These are phyloP conservation scores for Pichia phayaonensis DNA, from an alignment of 805 yeast genomes.

Conservation along the genomic window DNA sequence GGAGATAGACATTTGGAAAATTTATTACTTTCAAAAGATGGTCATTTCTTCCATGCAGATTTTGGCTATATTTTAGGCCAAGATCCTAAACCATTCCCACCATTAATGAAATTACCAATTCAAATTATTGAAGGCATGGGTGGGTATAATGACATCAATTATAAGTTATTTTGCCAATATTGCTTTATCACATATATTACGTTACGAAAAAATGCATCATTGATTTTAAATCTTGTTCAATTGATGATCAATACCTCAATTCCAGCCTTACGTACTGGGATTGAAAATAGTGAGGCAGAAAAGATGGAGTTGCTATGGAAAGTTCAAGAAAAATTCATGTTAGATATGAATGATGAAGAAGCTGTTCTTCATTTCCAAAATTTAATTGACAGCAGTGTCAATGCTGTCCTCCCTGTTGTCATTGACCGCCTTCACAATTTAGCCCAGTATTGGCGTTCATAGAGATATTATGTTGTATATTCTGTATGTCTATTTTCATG, in stretches of 20 bases:
- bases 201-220: slow-evolving; percentile 77
- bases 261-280: slow-evolving; percentile 63
- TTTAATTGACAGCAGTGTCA: slow-evolving; percentile 88
- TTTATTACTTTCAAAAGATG: slow-evolving; percentile 64
- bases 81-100: slow-evolving; percentile 98
- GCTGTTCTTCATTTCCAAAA: slow-evolving; percentile 93
- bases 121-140: slow-evolving; percentile 98
- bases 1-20: slow-evolving; percentile 97
- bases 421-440: slow-evolving; percentile 91
- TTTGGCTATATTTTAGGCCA: slow-evolving; percentile 94
- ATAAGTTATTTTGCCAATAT: slow-evolving; percentile 78
- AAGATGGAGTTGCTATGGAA: slow-evolving; percentile 82
- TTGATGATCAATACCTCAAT: slow-evolving; percentile 90
- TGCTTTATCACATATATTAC: slow-evolving; percentile 94
- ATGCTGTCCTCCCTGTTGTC: slow-evolving; percentile 88
- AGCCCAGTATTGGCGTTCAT: slow-evolving; percentile 98
- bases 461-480: neutral
- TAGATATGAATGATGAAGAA: slow-evolving; percentile 92
- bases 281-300: slow-evolving; percentile 43
- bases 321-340: slow-evolving; percentile 88
- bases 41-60: slow-evolving; percentile 95
- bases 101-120: slow-evolving; percentile 93
- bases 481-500: no score
- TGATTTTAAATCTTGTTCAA: slow-evolving; percentile 84
- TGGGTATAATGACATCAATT: slow-evolving; percentile 79